Evolutionary conservation across 2,329 filamentous ascomycete species (phyloP), one percentile per base, ranked within the genome.

Genomic region (Colletotrichum sp.): DNA sequence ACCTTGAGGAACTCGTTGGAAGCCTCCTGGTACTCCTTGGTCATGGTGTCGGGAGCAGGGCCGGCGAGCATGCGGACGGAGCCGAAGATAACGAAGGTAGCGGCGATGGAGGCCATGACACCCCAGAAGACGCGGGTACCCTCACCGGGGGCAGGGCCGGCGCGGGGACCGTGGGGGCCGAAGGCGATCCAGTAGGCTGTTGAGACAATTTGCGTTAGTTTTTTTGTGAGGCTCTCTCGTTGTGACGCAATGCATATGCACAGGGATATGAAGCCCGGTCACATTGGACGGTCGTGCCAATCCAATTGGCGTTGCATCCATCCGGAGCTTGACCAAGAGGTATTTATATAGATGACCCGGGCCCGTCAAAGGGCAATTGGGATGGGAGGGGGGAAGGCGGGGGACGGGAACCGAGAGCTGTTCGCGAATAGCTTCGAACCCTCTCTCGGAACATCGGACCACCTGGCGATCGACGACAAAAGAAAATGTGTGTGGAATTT

Each of bases 121-220:
- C 96, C 95, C 84, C 92, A 88, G 83, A 94, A 90, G 81, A 99
- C 90, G 86, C 93, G 96, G 87, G 92, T 91, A 87, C 90, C 91
- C 91, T 98, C 96, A 82, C 95, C 96, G 80, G 97, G 94, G 78
- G 96, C 95, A 80, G 94, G 86, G 78, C 90, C 89, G 80, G 96
- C 93, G 82, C 97, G 96, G 81, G 97, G 97, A 75, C 97, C 97
- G 88, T 99, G 97, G 84, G 96, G 93, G 80, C 97, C 97, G 85
- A 99, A 99, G 80, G 97, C 96, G 84, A 99, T 98, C 94, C 95
- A 99, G 93, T 99, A 99, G 79, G 97, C 97, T 99, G 75, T 80
- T 83, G 80, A 84, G 81, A 83, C 80, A 82, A 78, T 81, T 84
- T 84, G 79, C 83, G 82, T 87, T 83, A 85, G 85, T 83, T 81